Evolutionary conservation across 768 basidiomycete species (phyloP).

Genomic region (Rhodotorula taiwanensis): DNA sequence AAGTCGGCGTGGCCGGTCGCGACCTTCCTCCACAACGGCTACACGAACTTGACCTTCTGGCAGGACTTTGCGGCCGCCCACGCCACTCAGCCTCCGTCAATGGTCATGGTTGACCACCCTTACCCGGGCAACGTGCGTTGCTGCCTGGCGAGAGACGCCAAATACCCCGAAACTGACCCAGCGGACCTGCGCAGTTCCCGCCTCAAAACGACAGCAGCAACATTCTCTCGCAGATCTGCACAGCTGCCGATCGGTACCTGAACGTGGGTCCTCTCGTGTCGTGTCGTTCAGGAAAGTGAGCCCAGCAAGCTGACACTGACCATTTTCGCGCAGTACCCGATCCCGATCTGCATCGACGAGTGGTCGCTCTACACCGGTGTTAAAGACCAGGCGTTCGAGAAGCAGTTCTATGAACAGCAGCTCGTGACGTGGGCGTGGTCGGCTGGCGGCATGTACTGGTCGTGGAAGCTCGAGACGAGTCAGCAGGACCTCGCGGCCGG

Average conservation of each 20-base stretch:
- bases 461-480: conserved; percentile 11
- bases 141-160: too few species aligned
- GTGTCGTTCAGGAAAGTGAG: too few species aligned
- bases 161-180: too few species aligned
- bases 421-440: conserved; percentile 38
- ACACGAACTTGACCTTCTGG: conserved; percentile 26
- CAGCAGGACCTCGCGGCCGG: conserved; percentile 20
- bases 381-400: conserved; percentile 37
- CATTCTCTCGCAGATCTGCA: conserved; percentile 39
- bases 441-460: conserved; percentile 32
- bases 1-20: conserved; percentile 18
- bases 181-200: conserved; percentile 38
- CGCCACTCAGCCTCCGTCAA: conserved; percentile 16
- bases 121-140: background rate
- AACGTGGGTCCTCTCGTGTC: background rate
- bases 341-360: conserved; percentile 39
- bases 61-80: background rate
- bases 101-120: conserved; percentile 30
- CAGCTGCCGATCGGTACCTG: conserved; percentile 10
- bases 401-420: conserved; percentile 38
- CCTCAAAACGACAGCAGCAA: conserved; percentile 27
- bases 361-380: conserved; percentile 36
- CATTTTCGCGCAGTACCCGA: conserved; percentile 36
- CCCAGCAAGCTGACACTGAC: too few species aligned
- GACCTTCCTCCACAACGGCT: conserved; percentile 32